Evolutionary conservation across 1,284 basidiomycete species (phyloP).

Genomic region (Boletus smithii): DNA sequence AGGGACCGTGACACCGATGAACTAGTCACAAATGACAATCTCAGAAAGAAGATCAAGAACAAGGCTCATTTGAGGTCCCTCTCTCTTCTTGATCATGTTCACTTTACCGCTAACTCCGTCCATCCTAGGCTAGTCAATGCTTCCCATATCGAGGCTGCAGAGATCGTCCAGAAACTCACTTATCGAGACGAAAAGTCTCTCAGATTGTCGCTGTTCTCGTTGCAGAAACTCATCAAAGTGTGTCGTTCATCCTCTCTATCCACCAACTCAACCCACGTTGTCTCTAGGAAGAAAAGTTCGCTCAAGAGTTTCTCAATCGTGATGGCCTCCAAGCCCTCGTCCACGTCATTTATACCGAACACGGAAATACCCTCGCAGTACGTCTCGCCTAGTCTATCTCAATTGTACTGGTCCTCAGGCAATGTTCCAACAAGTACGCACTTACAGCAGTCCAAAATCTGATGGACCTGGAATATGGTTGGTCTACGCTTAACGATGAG

Average conservation of each 20-base stretch:
- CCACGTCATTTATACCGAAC: constrained; percentile 61
- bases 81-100: neutral
- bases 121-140: constrained; percentile 69
- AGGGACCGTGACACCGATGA: constrained; percentile 83
- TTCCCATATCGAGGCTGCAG: constrained; percentile 77
- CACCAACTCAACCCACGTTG: neutral
- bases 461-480: constrained; percentile 81
- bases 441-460: constrained; percentile 82
- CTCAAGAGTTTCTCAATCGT: constrained; percentile 77
- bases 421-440: constrained; percentile 57
- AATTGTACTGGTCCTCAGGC: constrained; percentile 4
- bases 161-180: constrained; percentile 72
- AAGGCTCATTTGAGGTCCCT: constrained; percentile 80
- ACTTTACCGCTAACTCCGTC: constrained; percentile 2
- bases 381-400: constrained; percentile 27
- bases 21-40: constrained; percentile 88
- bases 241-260: neutral
- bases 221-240: constrained; percentile 82
- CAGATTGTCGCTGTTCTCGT: constrained; percentile 70
- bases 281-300: constrained; percentile 81
- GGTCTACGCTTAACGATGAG: constrained; percentile 64
- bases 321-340: constrained; percentile 78
- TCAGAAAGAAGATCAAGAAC: constrained; percentile 76
- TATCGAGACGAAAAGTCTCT: constrained; percentile 61
- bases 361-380: constrained; percentile 87